Conservation (phyloP, 2,329 filamentous ascomycete species). For the Coniella vitis region DNA sequence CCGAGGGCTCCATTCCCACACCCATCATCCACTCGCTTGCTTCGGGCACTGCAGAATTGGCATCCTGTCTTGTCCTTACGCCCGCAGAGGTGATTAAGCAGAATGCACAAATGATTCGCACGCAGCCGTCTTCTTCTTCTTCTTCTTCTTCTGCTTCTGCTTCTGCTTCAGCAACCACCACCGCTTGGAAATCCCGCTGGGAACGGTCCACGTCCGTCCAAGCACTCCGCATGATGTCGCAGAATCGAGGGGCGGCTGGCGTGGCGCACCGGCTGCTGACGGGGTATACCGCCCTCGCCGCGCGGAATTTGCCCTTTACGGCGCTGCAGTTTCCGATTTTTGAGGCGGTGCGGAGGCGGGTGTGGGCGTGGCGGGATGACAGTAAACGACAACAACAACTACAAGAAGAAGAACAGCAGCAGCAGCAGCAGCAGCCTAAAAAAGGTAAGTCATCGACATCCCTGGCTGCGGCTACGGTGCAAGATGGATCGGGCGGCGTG, state of each 20-base stretch:
- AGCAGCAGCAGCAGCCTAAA: too few species aligned
- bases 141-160: too few species aligned
- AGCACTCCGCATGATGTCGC: slow-evolving; percentile 37
- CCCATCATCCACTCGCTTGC: slow-evolving; percentile 67
- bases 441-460: too few species aligned
- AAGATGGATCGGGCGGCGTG: slow-evolving; percentile 22
- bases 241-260: slow-evolving; percentile 38
- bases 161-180: background rate
- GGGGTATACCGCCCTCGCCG: slow-evolving; percentile 76
- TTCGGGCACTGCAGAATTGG: slow-evolving; percentile 71
- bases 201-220: slow-evolving; percentile 36
- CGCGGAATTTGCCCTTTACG: slow-evolving; percentile 80
- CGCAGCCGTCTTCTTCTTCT: background rate
- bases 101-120: slow-evolving; percentile 76
- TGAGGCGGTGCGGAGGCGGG: slow-evolving; percentile 56
- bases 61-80: slow-evolving; percentile 79
- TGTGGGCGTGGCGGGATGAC: slow-evolving; percentile 34
- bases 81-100: slow-evolving; percentile 90
- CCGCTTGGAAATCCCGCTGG: background rate
- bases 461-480: too few species aligned
- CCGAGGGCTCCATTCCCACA: slow-evolving; percentile 42
- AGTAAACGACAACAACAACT: slow-evolving; percentile 17
- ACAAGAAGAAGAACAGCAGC: background rate
- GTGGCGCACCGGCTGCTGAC: slow-evolving; percentile 52
- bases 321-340: slow-evolving; percentile 86